Evolutionary conservation across 306 rosid species (phyloP).

Genomic region (Cercis canadensis): DNA sequence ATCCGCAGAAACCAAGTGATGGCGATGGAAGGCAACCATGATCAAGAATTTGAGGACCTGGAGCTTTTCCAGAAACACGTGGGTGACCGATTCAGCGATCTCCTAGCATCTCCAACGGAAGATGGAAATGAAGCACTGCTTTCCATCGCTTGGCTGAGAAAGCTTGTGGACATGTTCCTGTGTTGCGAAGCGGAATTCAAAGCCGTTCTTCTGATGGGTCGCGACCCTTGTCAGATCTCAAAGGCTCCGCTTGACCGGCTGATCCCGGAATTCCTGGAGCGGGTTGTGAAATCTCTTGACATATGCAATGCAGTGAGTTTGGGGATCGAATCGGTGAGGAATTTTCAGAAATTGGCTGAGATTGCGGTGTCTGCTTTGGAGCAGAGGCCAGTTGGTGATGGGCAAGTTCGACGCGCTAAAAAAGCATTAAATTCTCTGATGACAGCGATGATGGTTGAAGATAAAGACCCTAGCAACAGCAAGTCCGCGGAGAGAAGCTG

Average conservation of each 20-base stretch:
- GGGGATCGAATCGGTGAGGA: conserved; percentile 74
- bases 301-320: conserved; percentile 80
- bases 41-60: conserved; percentile 81
- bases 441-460: conserved; percentile 64
- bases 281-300: conserved; percentile 76
- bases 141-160: conserved; percentile 76
- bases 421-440: conserved; percentile 68
- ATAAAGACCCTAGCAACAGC: conserved; percentile 48
- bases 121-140: conserved; percentile 55
- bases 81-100: conserved; percentile 65
- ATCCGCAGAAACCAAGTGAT: conserved; percentile 87
- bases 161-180: conserved; percentile 75
- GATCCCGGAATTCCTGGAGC: conserved; percentile 77
- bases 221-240: conserved; percentile 67
- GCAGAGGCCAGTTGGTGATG: conserved; percentile 76
- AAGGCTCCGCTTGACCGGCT: conserved; percentile 85
- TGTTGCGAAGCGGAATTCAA: conserved; percentile 96
- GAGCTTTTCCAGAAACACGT: conserved; percentile 85
- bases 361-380: conserved; percentile 72
- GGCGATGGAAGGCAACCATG: conserved; percentile 82
- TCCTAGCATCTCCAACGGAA: conserved; percentile 54
- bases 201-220: conserved; percentile 74
- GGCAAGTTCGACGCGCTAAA: conserved; percentile 86
- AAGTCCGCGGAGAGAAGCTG: conserved; percentile 72
- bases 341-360: conserved; percentile 78